Evolutionary conservation across 257 asterid species (phyloP).

Genomic region (Jasminum sambac): DNA sequence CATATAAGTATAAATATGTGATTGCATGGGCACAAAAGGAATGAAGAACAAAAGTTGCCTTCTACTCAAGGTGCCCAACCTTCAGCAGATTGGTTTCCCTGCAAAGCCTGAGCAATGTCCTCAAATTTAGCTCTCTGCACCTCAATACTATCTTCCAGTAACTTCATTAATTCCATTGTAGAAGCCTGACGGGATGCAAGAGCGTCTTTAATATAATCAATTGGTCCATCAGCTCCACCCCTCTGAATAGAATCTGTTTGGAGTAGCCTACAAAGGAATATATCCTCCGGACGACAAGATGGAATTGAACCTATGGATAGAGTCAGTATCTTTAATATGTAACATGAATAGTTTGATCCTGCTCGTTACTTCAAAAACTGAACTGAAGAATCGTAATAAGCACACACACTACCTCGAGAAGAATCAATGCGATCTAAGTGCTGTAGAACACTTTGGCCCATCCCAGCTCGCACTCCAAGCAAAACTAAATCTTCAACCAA

Average conservation of each 20-base stretch:
- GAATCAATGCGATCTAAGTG: constrained; percentile 56
- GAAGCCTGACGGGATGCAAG: constrained; percentile 68
- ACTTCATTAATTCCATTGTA: constrained; percentile 69
- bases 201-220: constrained; percentile 52
- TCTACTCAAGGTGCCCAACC: constrained; percentile 47
- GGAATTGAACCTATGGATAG: constrained; percentile 68
- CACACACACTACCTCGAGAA: constrained; percentile 61
- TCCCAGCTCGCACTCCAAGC: constrained; percentile 74
- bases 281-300: constrained; percentile 77
- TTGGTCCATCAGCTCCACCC: constrained; percentile 42
- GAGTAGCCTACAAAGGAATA: constrained; percentile 79
- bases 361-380: background rate
- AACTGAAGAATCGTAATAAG: constrained; percentile 4
- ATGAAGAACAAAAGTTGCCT: constrained; percentile 19
- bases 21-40: constrained; percentile 19
- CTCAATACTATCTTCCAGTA: constrained; percentile 63
- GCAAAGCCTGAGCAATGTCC: constrained; percentile 52
- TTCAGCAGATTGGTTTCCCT: constrained; percentile 66
- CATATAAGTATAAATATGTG: background rate
- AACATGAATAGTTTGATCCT: background rate
- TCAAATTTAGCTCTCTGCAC: constrained; percentile 65
- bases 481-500: constrained; percentile 72
- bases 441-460: constrained; percentile 51
- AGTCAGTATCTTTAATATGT: constrained; percentile 26
- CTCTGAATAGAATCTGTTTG: constrained; percentile 40